Evolutionary conservation across 139 green algal species (phyloP), one percentile per base, ranked within the genome.

Genomic region (Coelastrella sp.): DNA sequence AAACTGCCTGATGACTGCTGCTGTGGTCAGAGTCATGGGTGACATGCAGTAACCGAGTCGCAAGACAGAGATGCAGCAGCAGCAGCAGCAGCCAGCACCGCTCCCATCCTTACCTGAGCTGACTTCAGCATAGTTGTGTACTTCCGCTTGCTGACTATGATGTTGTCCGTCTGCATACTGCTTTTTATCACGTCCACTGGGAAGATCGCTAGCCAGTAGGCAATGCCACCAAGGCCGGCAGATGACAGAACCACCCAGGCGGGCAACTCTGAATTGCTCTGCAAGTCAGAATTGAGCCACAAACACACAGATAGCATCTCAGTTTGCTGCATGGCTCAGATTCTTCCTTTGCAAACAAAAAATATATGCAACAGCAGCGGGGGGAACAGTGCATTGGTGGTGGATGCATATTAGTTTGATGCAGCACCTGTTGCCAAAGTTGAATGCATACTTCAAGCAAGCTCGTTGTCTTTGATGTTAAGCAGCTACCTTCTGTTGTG

Each of bases 151-250:
- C 81, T 59, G 8, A 86, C 89, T 59, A 94, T 89, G 74, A 99
- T 97, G 82, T 72, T 92, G 95, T 99, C 97, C 6, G 96, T 98
- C 94, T 96, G 94, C 95, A 98, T 98, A 22, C 95, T 96, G 49
- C 84, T 95, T 94, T 99, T 99, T 92, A 99, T 94, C 65, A 97
- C 96, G 90, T 99, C 97, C 59, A 99, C 92, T 0, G 97, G 97
- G 93, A 97, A 99, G 92, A 99, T 98, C 57, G 92, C 90, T 15
- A 96, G 78, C 97, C 97, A 99, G 93, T 99, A 99, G 4, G 97
- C 91, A 61, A 97, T 90, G 83, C 96, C 97, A 20, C 95, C 97
- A 25, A 98, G 61, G 6, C 96, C 97, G 84, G 95, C 94, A 20
- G 94, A 93, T 17, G 87, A 78, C 70, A 96, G 78, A n/a, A 96